A percentile compares a stretch with the other conserved stretches of the same genome.
phyloP scores from a whole-genome alignment of 129 eudicot species.

The Artemisia tridentata region DNA sequence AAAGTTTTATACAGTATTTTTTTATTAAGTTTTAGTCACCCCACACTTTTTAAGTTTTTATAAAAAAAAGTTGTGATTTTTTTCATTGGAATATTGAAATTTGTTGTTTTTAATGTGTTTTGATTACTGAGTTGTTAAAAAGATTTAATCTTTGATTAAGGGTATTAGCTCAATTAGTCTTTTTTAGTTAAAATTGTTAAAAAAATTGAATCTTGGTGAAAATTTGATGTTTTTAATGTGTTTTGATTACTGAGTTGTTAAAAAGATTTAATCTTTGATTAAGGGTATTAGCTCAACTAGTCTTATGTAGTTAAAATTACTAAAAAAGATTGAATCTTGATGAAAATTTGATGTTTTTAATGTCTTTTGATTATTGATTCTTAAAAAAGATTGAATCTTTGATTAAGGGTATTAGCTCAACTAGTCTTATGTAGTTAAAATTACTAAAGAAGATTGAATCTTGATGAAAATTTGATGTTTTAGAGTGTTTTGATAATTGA shows the following conservation, averaged over 20 bases:
- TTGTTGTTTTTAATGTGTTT: constrained; percentile 5
- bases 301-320: not conserved
- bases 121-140: not conserved
- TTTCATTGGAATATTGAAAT: not conserved
- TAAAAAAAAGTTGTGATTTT: not conserved
- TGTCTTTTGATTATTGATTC: not conserved
- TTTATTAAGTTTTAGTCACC: not conserved
- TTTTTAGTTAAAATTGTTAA: not conserved
- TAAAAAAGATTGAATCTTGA: not conserved
- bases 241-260: no score
- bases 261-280: constrained; percentile 14
- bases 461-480: constrained; percentile 1
- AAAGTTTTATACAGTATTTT: no score
- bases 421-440: constrained; percentile 4
- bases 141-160: constrained; percentile 10
- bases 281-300: constrained; percentile 9
- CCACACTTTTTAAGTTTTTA: constrained; percentile 11
- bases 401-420: constrained; percentile 12
- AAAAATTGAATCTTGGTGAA: not conserved
- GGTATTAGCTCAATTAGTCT: constrained; percentile 4
- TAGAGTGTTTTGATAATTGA: constrained; percentile 2
- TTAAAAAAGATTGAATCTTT: constrained; percentile 10
- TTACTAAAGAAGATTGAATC: not conserved
- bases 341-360: constrained; percentile 4
- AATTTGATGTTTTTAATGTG: constrained; percentile 9